Conservation (phyloP, 2,329 filamentous ascomycete species). For the Exserohilum rostratum region DNA sequence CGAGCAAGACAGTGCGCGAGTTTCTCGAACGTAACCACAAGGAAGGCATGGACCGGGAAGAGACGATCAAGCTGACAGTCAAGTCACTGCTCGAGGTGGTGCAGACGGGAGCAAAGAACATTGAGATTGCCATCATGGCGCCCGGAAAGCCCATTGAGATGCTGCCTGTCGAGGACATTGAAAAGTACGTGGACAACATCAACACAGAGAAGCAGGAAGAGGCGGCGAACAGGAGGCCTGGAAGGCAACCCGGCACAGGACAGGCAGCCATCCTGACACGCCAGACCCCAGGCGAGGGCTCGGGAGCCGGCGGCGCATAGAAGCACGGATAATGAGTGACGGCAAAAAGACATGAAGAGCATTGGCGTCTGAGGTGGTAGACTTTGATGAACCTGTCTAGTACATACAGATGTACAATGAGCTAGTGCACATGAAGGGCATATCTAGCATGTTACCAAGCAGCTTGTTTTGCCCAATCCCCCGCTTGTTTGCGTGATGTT, state of each 20-base stretch:
- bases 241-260: constrained; percentile 67
- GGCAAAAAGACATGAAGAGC: constrained; percentile 33
- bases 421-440: constrained; percentile 37
- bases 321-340: constrained; percentile 25
- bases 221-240: constrained; percentile 87
- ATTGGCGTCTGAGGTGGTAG: constrained; percentile 38
- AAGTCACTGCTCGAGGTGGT: constrained; percentile 98
- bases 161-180: constrained; percentile 93
- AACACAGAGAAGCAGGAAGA: constrained; percentile 99
- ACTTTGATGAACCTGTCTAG: constrained; percentile 39
- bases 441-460: constrained; percentile 24
- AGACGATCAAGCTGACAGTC: constrained; percentile 95
- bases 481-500: constrained; percentile 10
- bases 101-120: constrained; percentile 99
- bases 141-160: constrained; percentile 91
- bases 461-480: constrained; percentile 7
- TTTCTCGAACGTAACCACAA: constrained; percentile 99
- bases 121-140: constrained; percentile 98
- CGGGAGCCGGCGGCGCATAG: constrained; percentile 29
- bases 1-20: constrained; percentile 97
- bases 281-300: constrained; percentile 55
- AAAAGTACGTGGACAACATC: constrained; percentile 97
- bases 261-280: constrained; percentile 75
- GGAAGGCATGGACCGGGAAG: constrained; percentile 94
- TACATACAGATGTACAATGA: constrained; percentile 33